These are phyloP conservation scores for Melastoma malabathricum DNA, from an alignment of 345 rosid genomes.

Conservation along the genomic window DNA sequence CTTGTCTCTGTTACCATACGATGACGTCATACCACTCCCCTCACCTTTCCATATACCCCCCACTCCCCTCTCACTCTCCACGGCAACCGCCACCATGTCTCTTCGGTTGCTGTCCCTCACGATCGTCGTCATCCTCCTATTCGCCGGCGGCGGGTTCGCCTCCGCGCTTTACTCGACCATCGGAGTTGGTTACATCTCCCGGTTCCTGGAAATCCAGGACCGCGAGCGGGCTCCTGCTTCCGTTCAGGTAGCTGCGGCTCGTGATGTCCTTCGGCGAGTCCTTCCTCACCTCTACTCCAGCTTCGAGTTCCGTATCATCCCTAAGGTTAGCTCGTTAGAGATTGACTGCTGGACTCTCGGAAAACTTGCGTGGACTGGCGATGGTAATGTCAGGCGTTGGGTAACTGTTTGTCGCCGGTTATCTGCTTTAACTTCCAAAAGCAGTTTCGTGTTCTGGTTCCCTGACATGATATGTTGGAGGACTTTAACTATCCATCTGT, in stretches of 20 bases:
- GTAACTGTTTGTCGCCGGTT: too few relatives aligned
- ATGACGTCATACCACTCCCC: background rate
- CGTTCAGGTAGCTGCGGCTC: conserved; percentile 44
- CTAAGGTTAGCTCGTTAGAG: conserved; percentile 22
- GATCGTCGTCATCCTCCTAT: background rate
- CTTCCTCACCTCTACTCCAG: conserved; percentile 40
- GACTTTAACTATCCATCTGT: too few relatives aligned
- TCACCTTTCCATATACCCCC: background rate
- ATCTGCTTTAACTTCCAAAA: too few relatives aligned
- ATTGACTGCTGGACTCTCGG: background rate
- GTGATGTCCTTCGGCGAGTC: conserved; percentile 38
- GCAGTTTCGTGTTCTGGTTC: too few relatives aligned
- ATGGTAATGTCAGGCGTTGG: too few relatives aligned
- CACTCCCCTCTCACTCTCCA: conserved; percentile 7
- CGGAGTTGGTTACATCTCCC: conserved; percentile 49
- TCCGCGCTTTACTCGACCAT: conserved; percentile 27
- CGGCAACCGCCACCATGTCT: conserved; percentile 5
- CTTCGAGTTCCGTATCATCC: conserved; percentile 41
- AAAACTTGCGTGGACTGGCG: background rate
- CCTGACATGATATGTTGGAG: too few relatives aligned
- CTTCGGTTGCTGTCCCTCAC: background rate
- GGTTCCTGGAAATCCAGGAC: conserved; percentile 47
- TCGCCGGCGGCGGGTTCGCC: conserved; percentile 10
- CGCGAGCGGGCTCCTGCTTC: conserved; percentile 47
- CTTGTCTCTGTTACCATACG: background rate